Base-by-base conservation (phyloP, 768 basidiomycete species). In the Pholiota conissans region DNA sequence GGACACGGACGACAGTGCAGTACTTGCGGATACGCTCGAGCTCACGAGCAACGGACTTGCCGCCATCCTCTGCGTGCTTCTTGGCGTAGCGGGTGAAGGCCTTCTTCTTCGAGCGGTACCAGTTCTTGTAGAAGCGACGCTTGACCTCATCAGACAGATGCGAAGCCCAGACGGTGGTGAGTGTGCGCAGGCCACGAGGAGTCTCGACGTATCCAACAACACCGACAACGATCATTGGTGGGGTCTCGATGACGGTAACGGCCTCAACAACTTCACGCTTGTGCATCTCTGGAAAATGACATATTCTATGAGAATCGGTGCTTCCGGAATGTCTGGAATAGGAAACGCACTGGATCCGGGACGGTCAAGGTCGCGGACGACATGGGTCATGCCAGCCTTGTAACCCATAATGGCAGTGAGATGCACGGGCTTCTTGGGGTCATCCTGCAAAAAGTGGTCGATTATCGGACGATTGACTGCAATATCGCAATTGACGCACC, bases 21-120 rank as follows among this genome's bases (percentile, higher is more conserved):
- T 99, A 98, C 78, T 98, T 98, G 81, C 94, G 92, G 72, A 99
- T 98, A 67, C 97, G 93, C 82, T 98, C 96, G 68, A 99, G 89
- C 76, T 99, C 97, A 71, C 95, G 93, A 61, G 87, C 82, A 67
- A 93, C 85, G 53, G 92, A 91, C 77, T 94, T 93, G 73, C 93
- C 94, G 65, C 85, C 84, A 70, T 95, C 91, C 74, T 98, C 96
- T 57, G 95, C 91, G 74, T 96, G 90, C 82, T 96, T 98, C 88
- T 97, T 97, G 74, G 97, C 95, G 77, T 99, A 99, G 73, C 94
- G 93, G 70, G 97, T 99, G 87, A 98, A 99, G 37, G 97, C 97
- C 89, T 99, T 99, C 87, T 98, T 98, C 91, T 99, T 99, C 49
- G 94, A 96, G 67, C 93, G 89, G 84, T 98, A 98, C 95, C 96